Conservation (phyloP, 345 rosid genomes). For the Aquilaria yunnanensis region DNA sequence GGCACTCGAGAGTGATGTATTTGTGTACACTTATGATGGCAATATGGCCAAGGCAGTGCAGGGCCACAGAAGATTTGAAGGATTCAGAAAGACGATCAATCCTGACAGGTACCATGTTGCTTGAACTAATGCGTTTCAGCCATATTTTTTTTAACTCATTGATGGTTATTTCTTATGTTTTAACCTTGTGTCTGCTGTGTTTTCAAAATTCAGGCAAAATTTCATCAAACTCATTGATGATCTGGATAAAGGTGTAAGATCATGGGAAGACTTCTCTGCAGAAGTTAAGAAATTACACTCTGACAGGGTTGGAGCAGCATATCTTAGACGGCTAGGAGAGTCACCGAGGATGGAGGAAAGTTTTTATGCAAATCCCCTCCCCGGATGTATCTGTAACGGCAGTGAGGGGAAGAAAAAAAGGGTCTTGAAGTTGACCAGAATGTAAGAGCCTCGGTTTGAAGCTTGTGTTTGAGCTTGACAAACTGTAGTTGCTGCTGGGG, state of each 20-base stretch:
- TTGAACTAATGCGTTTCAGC: too few relatives aligned
- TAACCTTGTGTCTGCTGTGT: slow-evolving; percentile 1
- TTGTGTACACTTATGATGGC: slow-evolving; percentile 88
- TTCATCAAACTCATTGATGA: slow-evolving; percentile 66
- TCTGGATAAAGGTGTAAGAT: slow-evolving; percentile 46
- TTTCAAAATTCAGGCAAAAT: slow-evolving; percentile 44
- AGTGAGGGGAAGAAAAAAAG: slow-evolving; percentile 22
- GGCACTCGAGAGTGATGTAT: slow-evolving; percentile 92
- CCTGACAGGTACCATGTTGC: slow-evolving; percentile 55
- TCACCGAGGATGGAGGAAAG: slow-evolving; percentile 82
- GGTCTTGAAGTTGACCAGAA: slow-evolving; percentile 24
- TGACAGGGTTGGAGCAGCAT: slow-evolving; percentile 69
- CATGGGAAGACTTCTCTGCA: slow-evolving; percentile 74
- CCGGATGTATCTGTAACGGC: slow-evolving; percentile 74
- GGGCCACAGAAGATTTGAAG: slow-evolving; percentile 85
- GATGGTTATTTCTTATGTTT: background rate
- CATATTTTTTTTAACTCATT: background rate
- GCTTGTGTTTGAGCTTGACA: slow-evolving; percentile 16
- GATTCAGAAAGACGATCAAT: slow-evolving; percentile 75
- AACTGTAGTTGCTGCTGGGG: slow-evolving; percentile 8
- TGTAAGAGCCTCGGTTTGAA: slow-evolving; percentile 21
- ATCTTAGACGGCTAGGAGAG: slow-evolving; percentile 54
- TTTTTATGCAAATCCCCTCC: slow-evolving; percentile 84
- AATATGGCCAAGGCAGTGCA: slow-evolving; percentile 99
- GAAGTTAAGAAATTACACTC: slow-evolving; percentile 58